Conservation (phyloP, 23 red algal genomes). For the Gracilaria vermiculophylla region DNA sequence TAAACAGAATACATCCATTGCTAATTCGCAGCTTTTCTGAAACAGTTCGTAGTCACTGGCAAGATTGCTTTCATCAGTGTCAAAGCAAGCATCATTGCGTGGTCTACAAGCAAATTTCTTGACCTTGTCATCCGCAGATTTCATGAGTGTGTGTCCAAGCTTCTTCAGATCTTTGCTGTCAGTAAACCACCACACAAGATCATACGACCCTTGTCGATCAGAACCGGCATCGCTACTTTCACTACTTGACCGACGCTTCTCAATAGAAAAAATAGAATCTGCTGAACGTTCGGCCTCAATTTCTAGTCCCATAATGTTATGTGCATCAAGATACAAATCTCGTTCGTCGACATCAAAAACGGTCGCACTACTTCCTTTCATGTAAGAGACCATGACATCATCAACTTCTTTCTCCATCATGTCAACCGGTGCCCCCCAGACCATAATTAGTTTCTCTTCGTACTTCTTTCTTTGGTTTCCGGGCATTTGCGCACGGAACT, state of each 20-base stretch:
- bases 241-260: background rate
- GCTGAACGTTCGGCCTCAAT: background rate
- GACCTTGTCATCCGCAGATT: background rate
- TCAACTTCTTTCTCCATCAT: constrained; percentile 2
- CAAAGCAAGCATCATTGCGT: background rate
- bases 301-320: background rate
- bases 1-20: background rate
- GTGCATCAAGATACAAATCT: background rate
- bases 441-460: background rate
- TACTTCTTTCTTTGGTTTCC: constrained; percentile 3
- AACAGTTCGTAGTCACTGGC: background rate
- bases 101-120: background rate
- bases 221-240: background rate
- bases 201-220: background rate
- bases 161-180: background rate
- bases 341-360: background rate
- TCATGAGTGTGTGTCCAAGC: background rate
- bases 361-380: constrained; percentile 1
- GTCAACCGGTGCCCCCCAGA: background rate
- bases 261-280: background rate
- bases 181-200: background rate
- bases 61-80: constrained; percentile 7
- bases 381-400: background rate
- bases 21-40: background rate
- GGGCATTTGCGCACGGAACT: background rate